Evolutionary conservation across 805 yeast genomes (phyloP), one percentile per base, ranked within the genome.

Genomic region (Priceomyces medius): DNA sequence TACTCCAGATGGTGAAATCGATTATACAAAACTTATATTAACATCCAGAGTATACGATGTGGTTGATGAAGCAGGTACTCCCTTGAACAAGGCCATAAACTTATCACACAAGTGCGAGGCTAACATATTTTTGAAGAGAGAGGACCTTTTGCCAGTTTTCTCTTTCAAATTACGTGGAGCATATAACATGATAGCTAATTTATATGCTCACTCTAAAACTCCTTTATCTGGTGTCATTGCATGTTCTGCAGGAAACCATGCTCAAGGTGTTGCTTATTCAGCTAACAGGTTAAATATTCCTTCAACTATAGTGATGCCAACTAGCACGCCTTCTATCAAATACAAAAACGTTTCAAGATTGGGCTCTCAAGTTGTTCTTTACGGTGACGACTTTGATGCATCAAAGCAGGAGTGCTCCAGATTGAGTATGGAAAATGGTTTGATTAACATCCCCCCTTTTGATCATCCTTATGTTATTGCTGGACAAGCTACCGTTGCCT

Each of bases 241-340:
- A 0, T 93, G 98, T 56, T 88, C 97, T 21, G 99, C 99, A 3
- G 99, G 99, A 26, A 93, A 93, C 64, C 99, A 93, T 55, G 99
- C 99, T 1, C 99, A 93, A 61, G 99, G 99, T 51, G 98, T 93
- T 10, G 99, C 99, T 0, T 91, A 66, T 60, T 85, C 96, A 17
- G 96, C 98, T 3, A 81, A 80, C 45, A 80, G 83, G 45, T 71
- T 93, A 56, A 84, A 83, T 20, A 88, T 93, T 40, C 93, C 96
- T 3, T 91, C 98, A 3, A 91, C 97, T 4, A 93, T 93, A 40
- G 98, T 93, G 35, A 93, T 93, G 99, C 99, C 99, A 2, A 82
- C 88, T 2, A 91, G 95, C 2, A 93, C 99, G 0, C 99, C 99
- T 2, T 81, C 91, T 10, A 95, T 93, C 68, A 93, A 93, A 64